Conservation (phyloP, 257 asterid genomes). For the Lycium barbarum region DNA sequence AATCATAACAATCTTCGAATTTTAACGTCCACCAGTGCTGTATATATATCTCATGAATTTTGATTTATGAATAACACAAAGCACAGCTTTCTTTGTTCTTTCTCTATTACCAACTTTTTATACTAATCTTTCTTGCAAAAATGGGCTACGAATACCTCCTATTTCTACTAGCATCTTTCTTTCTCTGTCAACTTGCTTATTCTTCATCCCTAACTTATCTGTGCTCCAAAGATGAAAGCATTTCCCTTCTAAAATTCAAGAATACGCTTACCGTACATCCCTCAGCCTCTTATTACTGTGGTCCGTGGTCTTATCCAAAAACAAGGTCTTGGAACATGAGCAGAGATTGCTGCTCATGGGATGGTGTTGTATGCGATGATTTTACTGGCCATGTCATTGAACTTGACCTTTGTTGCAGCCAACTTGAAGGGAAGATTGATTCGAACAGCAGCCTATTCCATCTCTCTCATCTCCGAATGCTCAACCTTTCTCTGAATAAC, state of each 20-base stretch:
- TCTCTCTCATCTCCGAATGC: slow-evolving; percentile 26
- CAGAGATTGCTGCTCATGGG: slow-evolving; percentile 37
- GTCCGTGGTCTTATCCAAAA: not conserved
- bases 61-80: no score
- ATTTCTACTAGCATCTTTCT: not conserved
- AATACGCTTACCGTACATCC: no score
- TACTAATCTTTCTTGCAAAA: no score
- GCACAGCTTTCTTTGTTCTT: no score
- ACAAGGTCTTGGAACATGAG: slow-evolving; percentile 32
- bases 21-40: no score
- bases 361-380: slow-evolving; percentile 35
- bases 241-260: not conserved
- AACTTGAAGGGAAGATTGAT: slow-evolving; percentile 29
- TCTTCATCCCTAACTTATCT: not conserved
- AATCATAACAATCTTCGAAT: no score
- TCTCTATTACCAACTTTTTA: no score
- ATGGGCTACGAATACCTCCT: no score
- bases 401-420: slow-evolving; percentile 39
- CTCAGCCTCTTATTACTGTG: no score
- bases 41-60: no score
- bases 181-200: not conserved
- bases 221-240: not conserved
- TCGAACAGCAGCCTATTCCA: slow-evolving; percentile 37
- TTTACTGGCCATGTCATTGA: slow-evolving; percentile 30
- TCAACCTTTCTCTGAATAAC: slow-evolving; percentile 38